Base-by-base conservation (phyloP, 148 eudicot species). In the Linanthus parryae region DNA sequence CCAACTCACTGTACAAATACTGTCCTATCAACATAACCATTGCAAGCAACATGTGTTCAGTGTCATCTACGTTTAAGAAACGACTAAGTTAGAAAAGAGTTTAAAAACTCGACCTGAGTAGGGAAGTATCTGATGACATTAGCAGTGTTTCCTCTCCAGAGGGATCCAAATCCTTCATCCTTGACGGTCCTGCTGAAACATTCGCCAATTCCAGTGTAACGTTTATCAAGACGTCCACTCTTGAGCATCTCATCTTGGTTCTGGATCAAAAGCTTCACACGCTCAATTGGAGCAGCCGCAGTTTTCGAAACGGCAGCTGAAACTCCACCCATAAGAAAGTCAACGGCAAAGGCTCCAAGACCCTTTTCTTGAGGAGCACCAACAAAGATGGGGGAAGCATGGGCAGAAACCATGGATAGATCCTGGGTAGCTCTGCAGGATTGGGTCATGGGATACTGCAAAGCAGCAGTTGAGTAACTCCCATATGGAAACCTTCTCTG, bases 61-160 rank as follows among this genome's bases (percentile, higher is more conserved):
- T 21, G 2, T 7, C 8, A 28, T 3, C 27, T 26, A 28, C 2
- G 44, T 7, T 2, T 7, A 14, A 39, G 12, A 8, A 20, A 44
- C 13, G 13, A 44, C 2, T 7, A 11, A 20, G 48, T 4, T 13
- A 21, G 23, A 44, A 20, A 23, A 9, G 23, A 14, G 19, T 10
- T 11, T 10, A 16, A 31, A 17, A 0, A 31, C n/a, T n/a, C n/a
- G n/a, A 51, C 55, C 55, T 51, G 55, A 51, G 55, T 51, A 17
- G 55, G 55, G 40, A 51, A 51, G 34, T 51, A 51, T 30, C 55
- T 38, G 40, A 51, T 51, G 40, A 51, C 55, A 20, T 51, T 51
- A 16, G 55, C 55, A 33, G 55, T 51, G 55, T 51, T 51, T 4
- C 55, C 55, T 51, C 55, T 51, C 55, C 55, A 51, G 39, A 51